These are phyloP conservation scores for Chimonanthus praecox DNA, from an alignment of 164 flowering plant species.

Conservation along the genomic window DNA sequence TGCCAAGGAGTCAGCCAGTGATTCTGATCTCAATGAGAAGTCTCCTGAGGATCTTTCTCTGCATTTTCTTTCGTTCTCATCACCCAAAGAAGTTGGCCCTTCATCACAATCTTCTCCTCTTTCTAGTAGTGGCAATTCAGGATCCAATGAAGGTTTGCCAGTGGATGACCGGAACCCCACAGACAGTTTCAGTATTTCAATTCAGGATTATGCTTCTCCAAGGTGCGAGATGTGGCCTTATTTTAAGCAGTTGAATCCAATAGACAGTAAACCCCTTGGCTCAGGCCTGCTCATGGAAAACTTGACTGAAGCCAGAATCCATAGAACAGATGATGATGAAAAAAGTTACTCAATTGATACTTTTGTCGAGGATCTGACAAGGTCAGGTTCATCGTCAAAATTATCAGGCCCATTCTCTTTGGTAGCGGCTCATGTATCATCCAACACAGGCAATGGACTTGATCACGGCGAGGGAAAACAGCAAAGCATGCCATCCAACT, in stretches of 20 bases:
- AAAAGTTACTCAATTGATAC: background rate
- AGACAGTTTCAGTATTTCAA: background rate
- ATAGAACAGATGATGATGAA: background rate
- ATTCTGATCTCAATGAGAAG: constrained; percentile 1
- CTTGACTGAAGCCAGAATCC: constrained; percentile 1
- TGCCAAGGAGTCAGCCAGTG: background rate
- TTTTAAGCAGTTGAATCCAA: constrained; percentile 4
- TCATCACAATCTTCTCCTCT: constrained; percentile 4
- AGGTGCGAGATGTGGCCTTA: constrained; percentile 5
- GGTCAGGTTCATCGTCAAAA: background rate
- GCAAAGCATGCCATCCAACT: constrained; percentile 2
- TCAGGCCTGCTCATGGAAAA: background rate
- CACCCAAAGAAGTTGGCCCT: background rate
- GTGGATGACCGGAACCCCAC: background rate
- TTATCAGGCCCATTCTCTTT: background rate
- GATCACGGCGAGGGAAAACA: constrained; percentile 5
- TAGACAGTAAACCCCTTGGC: background rate
- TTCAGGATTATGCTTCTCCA: background rate
- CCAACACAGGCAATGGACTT: background rate
- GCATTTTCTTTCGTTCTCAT: constrained; percentile 16
- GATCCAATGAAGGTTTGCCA: background rate
- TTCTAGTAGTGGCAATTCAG: constrained; percentile 7
- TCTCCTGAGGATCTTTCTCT: constrained; percentile 19
- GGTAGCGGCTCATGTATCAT: background rate
- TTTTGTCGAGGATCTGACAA: background rate